These are phyloP conservation scores for Termitomyces sp. DNA, from an alignment of 768 basidiomycete species.

Conservation along the genomic window DNA sequence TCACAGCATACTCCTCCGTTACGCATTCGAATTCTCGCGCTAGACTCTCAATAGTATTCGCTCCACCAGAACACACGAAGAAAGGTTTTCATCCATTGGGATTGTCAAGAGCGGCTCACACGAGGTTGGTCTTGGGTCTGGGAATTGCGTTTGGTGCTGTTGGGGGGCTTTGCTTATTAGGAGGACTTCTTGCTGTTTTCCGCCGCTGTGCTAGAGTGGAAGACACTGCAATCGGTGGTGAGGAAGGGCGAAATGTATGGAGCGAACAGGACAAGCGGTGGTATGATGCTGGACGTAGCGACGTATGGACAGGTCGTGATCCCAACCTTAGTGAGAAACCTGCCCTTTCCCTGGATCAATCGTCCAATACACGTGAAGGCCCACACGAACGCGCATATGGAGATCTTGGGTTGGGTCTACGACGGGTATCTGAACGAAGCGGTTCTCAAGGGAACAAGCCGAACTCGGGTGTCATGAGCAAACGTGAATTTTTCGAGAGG, in stretches of 20 bases:
- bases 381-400: constrained; percentile 20
- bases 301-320: constrained; percentile 15
- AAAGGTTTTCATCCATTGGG: constrained; percentile 29
- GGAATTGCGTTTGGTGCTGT: constrained; percentile 57
- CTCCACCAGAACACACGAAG: constrained; percentile 31
- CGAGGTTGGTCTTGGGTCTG: constrained; percentile 50
- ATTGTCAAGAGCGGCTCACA: constrained; percentile 37
- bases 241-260: constrained; percentile 53
- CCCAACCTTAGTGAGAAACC: constrained; percentile 11
- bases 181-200: constrained; percentile 47
- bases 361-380: constrained; percentile 11
- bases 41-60: constrained; percentile 44
- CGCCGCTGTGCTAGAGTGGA: constrained; percentile 51
- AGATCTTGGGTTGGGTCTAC: constrained; percentile 41
- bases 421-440: constrained; percentile 42
- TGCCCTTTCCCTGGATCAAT: constrained; percentile 7
- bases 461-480: constrained; percentile 60
- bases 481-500: constrained; percentile 61
- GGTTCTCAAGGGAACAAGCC: constrained; percentile 24
- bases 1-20: constrained; percentile 60
- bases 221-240: constrained; percentile 56
- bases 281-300: constrained; percentile 46
- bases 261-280: constrained; percentile 63
- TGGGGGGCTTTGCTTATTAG: constrained; percentile 53
- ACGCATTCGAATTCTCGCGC: constrained; percentile 74